These are phyloP conservation scores for Nymphaea thermarum DNA, from an alignment of 164 flowering plant genomes.

Conservation along the genomic window DNA sequence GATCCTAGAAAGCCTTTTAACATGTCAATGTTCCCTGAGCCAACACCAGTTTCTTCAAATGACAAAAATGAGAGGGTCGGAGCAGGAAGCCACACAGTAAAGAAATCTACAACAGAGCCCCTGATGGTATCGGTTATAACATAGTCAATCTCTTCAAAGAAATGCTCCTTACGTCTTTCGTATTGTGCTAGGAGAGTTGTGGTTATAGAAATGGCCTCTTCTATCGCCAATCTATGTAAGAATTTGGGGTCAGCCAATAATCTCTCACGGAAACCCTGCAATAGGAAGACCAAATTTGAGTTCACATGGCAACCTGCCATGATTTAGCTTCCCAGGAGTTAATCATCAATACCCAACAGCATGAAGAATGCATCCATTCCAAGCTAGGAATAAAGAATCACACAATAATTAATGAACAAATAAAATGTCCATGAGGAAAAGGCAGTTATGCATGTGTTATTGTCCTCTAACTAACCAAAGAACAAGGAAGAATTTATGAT, in stretches of 20 bases:
- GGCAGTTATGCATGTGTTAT: too few species aligned
- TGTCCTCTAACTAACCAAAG: too few species aligned
- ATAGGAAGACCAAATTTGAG: slow-evolving; percentile 3
- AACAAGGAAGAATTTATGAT: too few species aligned
- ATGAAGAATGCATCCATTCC: too few species aligned
- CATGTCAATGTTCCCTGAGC: slow-evolving; percentile 42
- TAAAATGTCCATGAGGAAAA: neutral
- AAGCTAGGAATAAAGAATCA: neutral
- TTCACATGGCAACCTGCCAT: neutral
- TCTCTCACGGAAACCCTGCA: slow-evolving; percentile 97
- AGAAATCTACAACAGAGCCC: slow-evolving; percentile 84
- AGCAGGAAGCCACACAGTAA: slow-evolving; percentile 99
- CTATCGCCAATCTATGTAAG: slow-evolving; percentile 80
- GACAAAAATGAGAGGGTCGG: slow-evolving; percentile 88
- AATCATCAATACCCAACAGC: too few species aligned
- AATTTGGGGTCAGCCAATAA: slow-evolving; percentile 95
- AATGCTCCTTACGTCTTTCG: slow-evolving; percentile 76
- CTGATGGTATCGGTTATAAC: slow-evolving; percentile 79
- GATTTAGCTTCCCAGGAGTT: too few species aligned
- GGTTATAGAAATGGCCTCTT: slow-evolving; percentile 86
- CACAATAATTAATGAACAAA: neutral
- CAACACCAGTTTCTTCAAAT: slow-evolving; percentile 33
- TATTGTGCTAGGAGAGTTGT: slow-evolving; percentile 90
- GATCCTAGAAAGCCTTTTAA: slow-evolving; percentile 74
- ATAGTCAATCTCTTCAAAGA: slow-evolving; percentile 90